Base-by-base conservation (phyloP, 176 grass and related monocot species). In the Cocos nucifera region DNA sequence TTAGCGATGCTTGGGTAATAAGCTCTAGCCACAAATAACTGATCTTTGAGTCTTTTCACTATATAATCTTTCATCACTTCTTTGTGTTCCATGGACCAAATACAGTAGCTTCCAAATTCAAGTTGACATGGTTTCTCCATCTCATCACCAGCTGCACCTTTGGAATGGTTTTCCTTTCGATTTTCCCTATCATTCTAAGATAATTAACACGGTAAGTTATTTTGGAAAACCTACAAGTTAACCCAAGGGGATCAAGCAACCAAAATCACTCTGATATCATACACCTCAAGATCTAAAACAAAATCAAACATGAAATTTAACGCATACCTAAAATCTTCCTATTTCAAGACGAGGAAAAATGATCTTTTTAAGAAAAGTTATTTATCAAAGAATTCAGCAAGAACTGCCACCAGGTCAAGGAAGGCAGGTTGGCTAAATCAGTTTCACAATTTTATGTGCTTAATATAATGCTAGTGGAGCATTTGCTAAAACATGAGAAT, bases 1-100 rank as follows among this genome's bases (percentile, higher is more conserved):
- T 95, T 95, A 54, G 81, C 89, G 78, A 95, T 61, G 49, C 84
- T 85, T 58, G 84, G 89, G 81, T 94, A 94, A 67, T 85, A 74
- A 52, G 84, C 89, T 89, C 89, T 85, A 22, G 82, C 85, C 55
- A 80, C 63, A 79, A 89, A 95, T 57, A 95, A 73, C 59, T 89
- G 89, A 79, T 80, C 89, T 67, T 89, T 95, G 50, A 95, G 78
- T 54, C 69, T 76, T 49, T 82, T 89, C 52, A 95, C 78, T 28
- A 65, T 29, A 57, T 57, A 53, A 79, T 89, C 89, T 81, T 85
- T 80, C 69, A 95, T 89, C 19, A 58, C 67, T 61, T 89, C 78
- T 74, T 70, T 95, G 60, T 95, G 82, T 62, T 89, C 81, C 57
- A 67, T 69, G 65, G 89, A 85, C 89, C 89, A 95, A 53, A 89